Evolutionary conservation across 495 filamentous ascomycete genomes (phyloP), one percentile per base, ranked within the genome.

Genomic region (Penicillium goetzii): DNA sequence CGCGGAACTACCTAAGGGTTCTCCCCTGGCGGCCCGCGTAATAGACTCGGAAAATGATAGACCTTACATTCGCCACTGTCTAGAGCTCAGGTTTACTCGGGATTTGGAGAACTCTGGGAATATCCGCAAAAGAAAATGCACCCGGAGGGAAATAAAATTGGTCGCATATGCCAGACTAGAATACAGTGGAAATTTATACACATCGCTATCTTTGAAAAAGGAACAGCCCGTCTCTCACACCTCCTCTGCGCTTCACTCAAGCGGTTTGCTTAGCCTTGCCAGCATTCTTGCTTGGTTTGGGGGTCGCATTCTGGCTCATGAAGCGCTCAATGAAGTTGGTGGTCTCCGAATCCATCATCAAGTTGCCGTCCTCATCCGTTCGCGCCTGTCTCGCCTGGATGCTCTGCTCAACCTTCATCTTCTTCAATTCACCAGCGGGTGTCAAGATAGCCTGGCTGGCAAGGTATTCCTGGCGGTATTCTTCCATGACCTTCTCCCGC

Each of bases 381-480:
- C 33, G 70, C n/a, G 68, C 62, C 59, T 74, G 58, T 67, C 63
- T 70, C 11, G 47, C 47, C 25, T 68, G 74, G 28, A 62, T 56
- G 38, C 66, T 72, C 64, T 72, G 66, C n/a, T 68, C 68, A 45
- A 59, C 59, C 47, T 57, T 55, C 60, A 64, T 54, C 11, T 64
- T 68, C 21, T 61, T 59, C 23, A 67, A 60, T 56, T 82, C 76
- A 26, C 71, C 77, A 58, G 60, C 62, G 79, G 74, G 78, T 63
- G 71, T 86, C 76, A 78, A 72, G 76, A 79, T 78, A 72, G 76
- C 81, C 77, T 76, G 77, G 65, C 71, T 77, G 64, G 79, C 71
- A 64, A 83, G 78, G 72, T 84, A 80, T 77, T 86, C 84, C 71
- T 79, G 84, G 57, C 81, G 76, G 62, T 86, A 85, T 74, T 88